Evolutionary conservation across 805 yeast species (phyloP).

Genomic region (Blastobotrys attinorum): DNA sequence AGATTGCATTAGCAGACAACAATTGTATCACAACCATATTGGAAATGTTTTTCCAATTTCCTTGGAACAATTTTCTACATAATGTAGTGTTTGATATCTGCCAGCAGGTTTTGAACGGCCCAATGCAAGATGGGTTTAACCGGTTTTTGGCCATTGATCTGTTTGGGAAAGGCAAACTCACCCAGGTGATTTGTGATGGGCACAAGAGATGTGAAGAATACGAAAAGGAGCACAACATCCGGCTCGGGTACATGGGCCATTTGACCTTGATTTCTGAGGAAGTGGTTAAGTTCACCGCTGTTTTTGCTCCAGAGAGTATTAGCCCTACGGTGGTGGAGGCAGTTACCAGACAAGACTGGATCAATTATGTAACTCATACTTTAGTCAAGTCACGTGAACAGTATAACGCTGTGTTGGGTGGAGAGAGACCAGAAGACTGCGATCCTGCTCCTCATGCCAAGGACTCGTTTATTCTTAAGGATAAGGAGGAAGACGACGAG

Average conservation of each 20-base stretch:
- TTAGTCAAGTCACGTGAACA: constrained; percentile 86
- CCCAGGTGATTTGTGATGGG: constrained; percentile 53
- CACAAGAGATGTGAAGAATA: constrained; percentile 51
- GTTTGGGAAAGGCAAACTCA: constrained; percentile 55
- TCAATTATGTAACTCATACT: constrained; percentile 70
- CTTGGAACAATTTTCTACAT: constrained; percentile 97
- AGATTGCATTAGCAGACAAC: constrained; percentile 72
- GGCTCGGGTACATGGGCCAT: constrained; percentile 97
- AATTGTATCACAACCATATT: constrained; percentile 61
- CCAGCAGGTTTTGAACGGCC: constrained; percentile 89
- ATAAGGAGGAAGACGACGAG: constrained; percentile 17
- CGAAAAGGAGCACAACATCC: constrained; percentile 51
- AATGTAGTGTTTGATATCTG: constrained; percentile 95
- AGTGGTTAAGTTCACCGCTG: constrained; percentile 74
- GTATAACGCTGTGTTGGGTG: constrained; percentile 90
- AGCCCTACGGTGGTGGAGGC: constrained; percentile 46
- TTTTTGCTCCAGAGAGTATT: constrained; percentile 52
- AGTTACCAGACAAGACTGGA: constrained; percentile 55
- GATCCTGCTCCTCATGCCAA: constrained; percentile 5
- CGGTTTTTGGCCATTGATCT: constrained; percentile 65
- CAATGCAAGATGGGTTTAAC: constrained; percentile 77
- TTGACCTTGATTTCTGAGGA: constrained; percentile 89
- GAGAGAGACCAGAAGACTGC: constrained; percentile 44
- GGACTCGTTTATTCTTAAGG: constrained; percentile 15
- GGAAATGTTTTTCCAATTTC: constrained; percentile 69